Conservation (phyloP, 2,329 filamentous ascomycete genomes). For the Botryotinia convoluta region DNA sequence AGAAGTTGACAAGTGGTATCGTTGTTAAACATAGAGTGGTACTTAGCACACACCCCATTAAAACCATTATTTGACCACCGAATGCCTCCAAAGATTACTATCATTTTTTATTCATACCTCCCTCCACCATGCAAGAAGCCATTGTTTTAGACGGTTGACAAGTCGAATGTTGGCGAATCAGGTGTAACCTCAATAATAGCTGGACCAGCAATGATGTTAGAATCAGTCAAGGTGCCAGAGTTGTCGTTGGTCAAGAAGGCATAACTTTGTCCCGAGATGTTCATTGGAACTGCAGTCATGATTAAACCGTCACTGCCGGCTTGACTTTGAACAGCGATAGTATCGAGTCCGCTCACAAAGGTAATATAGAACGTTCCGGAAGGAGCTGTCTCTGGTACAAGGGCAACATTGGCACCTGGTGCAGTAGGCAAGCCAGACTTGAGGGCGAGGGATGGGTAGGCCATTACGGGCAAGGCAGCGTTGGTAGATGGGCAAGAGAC, state of each 20-base stretch:
- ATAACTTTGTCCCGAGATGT: constrained; percentile 42
- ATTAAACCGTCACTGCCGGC: constrained; percentile 33
- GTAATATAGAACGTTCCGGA: constrained; percentile 39
- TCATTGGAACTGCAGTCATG: constrained; percentile 36
- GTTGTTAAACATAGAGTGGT: neutral
- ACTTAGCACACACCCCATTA: neutral
- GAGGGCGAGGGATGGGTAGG: constrained; percentile 51
- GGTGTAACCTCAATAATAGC: constrained; percentile 39
- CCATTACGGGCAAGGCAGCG: constrained; percentile 55
- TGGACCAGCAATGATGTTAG: constrained; percentile 42
- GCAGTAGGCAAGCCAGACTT: constrained; percentile 29
- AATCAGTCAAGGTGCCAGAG: constrained; percentile 39
- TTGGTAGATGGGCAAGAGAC: constrained; percentile 54
- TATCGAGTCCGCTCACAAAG: constrained; percentile 37
- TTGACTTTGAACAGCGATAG: constrained; percentile 39
- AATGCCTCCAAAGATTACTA: neutral
- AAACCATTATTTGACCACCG: neutral
- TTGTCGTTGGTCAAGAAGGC: constrained; percentile 43
- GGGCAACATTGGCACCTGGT: constrained; percentile 29
- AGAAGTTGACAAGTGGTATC: neutral
- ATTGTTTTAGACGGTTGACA: constrained; percentile 23
- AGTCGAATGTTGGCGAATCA: constrained; percentile 31
- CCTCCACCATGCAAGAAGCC: neutral
- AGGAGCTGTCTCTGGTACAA: constrained; percentile 32
- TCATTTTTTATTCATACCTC: too few species aligned